These are phyloP conservation scores for Monilinia aucupariae DNA, from an alignment of 2,329 filamentous ascomycete genomes.

Conservation along the genomic window DNA sequence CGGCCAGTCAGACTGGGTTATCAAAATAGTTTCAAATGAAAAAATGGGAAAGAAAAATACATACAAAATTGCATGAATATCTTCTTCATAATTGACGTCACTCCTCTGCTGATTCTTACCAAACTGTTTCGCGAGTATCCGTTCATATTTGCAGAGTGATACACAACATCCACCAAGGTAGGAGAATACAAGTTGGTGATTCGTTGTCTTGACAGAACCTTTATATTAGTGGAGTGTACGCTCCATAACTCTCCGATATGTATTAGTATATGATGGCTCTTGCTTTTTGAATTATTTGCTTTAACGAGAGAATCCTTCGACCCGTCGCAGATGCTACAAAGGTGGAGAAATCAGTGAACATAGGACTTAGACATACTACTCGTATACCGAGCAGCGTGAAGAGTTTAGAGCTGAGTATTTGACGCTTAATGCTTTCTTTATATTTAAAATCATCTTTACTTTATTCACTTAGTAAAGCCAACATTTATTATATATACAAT, in stretches of 20 bases:
- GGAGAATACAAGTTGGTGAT: not conserved
- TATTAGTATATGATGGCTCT: not conserved
- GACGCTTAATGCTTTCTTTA: too few relatives aligned
- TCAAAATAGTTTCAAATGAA: conserved; percentile 4
- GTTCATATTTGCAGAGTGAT: not conserved
- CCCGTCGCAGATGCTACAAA: not conserved
- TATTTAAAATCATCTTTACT: too few relatives aligned
- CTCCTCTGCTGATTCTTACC: not conserved
- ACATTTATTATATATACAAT: too few relatives aligned
- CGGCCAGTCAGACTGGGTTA: not conserved
- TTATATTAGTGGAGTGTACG: not conserved
- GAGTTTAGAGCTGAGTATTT: too few relatives aligned
- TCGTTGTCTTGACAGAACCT: not conserved
- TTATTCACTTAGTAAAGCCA: too few relatives aligned
- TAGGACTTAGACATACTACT: not conserved
- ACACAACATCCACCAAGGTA: not conserved
- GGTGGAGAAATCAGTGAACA: not conserved
- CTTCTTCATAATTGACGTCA: not conserved
- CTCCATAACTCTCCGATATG: not conserved
- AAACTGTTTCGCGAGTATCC: not conserved
- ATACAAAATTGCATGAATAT: conserved; percentile 5
- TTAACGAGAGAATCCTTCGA: not conserved
- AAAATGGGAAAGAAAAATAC: conserved; percentile 3
- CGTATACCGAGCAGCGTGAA: too few relatives aligned
- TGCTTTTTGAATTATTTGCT: not conserved